These are phyloP conservation scores for Amaranthus hypochondriacus DNA, from an alignment of 148 eudicot genomes.

Conservation along the genomic window DNA sequence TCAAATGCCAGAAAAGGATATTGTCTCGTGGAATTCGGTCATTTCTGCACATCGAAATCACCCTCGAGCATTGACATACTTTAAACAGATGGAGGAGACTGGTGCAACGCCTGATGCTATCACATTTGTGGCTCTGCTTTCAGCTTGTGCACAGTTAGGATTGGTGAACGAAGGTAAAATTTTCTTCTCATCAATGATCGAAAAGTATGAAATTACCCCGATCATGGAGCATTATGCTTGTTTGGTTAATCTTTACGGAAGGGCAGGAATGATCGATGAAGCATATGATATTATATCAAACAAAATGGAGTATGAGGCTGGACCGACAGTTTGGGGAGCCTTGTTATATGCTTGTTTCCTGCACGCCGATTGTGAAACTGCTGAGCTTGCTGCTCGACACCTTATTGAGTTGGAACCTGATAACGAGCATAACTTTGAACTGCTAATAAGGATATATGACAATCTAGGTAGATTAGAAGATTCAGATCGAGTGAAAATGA, in stretches of 20 bases:
- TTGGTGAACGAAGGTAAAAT: conserved; percentile 60
- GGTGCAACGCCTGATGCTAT: conserved; percentile 49
- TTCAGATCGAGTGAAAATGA: conserved; percentile 45
- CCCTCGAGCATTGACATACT: conserved; percentile 42
- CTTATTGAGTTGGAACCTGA: conserved; percentile 87
- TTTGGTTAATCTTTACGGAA: conserved; percentile 74
- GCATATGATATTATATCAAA: conserved; percentile 52
- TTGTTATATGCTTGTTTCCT: conserved; percentile 68
- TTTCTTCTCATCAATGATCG: conserved; percentile 52
- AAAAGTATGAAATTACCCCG: conserved; percentile 46
- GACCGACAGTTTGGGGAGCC: conserved; percentile 90
- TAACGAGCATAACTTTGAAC: conserved; percentile 69
- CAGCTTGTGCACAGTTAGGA: conserved; percentile 68
- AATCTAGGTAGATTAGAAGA: conserved; percentile 47
- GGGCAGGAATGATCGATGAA: conserved; percentile 56
- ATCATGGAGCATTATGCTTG: conserved; percentile 82
- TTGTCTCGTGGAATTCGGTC: conserved; percentile 78
- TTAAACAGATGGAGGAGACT: conserved; percentile 44
- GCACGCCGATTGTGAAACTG: conserved; percentile 51
- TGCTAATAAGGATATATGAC: conserved; percentile 62
- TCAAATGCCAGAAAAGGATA: conserved; percentile 52
- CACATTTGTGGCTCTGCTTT: conserved; percentile 66
- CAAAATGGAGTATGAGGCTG: conserved; percentile 62
- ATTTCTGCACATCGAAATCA: conserved; percentile 62
- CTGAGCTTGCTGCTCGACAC: conserved; percentile 57